Base-by-base conservation (phyloP, 257 asterid species). In the Jacaranda mimosifolia region DNA sequence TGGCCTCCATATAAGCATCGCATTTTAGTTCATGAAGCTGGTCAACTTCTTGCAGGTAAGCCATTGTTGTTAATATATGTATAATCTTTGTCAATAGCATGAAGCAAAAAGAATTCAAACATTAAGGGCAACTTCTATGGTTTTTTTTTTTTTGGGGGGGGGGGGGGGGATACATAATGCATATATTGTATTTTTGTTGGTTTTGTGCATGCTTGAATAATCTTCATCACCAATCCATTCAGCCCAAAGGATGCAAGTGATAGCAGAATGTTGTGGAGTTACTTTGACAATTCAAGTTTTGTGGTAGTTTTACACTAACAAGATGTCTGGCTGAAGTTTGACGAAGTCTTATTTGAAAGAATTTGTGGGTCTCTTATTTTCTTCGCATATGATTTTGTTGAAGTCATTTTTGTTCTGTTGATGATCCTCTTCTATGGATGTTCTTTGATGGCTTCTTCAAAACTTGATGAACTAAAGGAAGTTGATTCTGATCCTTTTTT, bases 1-100 rank as follows among this genome's bases (percentile, higher is more conserved):
- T 95, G 99, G 99, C 99, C 98, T 85, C 99, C 98, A 36, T 80
- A 90, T 77, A 93, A 86, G 78, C 99, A 97, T 32, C 94, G 98
- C 56, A 95, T 95, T 77, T 79, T 91, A 73, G 99, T 95, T 64
- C 98, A 95, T 51, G 97, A 95, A 90, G 99, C 99, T 42, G 99
- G 99, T 59, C 99, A 95, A 72, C 92, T 95, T 88, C 94, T 95
- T 59, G 95, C 93, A 60, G 99, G 99, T 95, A 86, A 84, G 55
- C 79, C 46, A 14, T 66, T 66, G 48, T 76, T 63, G 35, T 71
- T n/a, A 7, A 77, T 75, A 38, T 72, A 14, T 74, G 11, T 9
- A 32, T 58, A 40, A 43, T 65, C 36, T 76, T 7, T 15, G 42
- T 57, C 55, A 48, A 62, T 62, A 43, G 14, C 7, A 51, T n/a